A percentile compares a stretch with the other conserved stretches of the same genome.
These are phyloP conservation scores for Botryotinia calthae DNA, from an alignment of 2,329 filamentous ascomycete genomes.

Conservation along the genomic window DNA sequence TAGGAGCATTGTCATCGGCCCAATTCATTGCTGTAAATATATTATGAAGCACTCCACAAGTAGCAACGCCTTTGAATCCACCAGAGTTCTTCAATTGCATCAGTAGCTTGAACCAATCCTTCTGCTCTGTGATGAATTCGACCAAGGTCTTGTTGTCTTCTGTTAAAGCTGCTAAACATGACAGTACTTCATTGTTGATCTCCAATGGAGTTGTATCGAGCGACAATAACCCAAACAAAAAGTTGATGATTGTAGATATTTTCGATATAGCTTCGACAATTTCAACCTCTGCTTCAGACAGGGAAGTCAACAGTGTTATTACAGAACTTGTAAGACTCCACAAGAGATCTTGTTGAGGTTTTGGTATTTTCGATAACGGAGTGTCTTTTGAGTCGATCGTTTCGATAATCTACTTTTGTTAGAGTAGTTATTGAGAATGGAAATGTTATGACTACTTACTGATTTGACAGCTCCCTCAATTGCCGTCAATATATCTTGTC, in stretches of 20 bases:
- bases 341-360: slow-evolving; percentile 52
- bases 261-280: slow-evolving; percentile 54
- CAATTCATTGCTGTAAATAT: slow-evolving; percentile 54
- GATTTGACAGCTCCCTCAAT: slow-evolving; percentile 55
- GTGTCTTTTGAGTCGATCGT: slow-evolving; percentile 39
- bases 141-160: slow-evolving; percentile 58
- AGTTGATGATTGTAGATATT: slow-evolving; percentile 49
- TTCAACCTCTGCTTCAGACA: slow-evolving; percentile 60
- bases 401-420: slow-evolving; percentile 35
- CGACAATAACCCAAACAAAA: slow-evolving; percentile 54
- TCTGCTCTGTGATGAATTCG: slow-evolving; percentile 52
- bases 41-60: slow-evolving; percentile 62
- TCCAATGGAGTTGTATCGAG: slow-evolving; percentile 42
- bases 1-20: slow-evolving; percentile 51
- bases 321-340: slow-evolving; percentile 56
- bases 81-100: slow-evolving; percentile 48
- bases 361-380: slow-evolving; percentile 48
- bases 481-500: slow-evolving; percentile 59
- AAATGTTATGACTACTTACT: slow-evolving; percentile 41
- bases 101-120: slow-evolving; percentile 51
- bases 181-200: slow-evolving; percentile 47
- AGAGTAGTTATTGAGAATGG: slow-evolving; percentile 2
- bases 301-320: slow-evolving; percentile 50
- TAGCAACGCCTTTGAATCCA: slow-evolving; percentile 51
- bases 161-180: slow-evolving; percentile 56